phyloP scores from a whole-genome alignment of 208 protist genomes.

The Perkinsela sp. region DNA sequence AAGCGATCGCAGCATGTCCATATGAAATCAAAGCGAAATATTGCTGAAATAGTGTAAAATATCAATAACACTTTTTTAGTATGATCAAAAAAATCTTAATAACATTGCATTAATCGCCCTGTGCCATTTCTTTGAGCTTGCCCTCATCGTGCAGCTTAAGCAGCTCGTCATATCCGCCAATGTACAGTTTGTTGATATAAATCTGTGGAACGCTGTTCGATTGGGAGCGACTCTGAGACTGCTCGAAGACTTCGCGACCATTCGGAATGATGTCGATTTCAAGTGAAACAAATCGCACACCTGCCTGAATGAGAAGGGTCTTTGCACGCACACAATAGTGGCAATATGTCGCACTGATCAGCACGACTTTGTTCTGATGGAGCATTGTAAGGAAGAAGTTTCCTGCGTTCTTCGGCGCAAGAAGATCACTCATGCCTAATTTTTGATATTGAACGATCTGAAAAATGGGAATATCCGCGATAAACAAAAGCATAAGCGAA shows the following conservation, averaged over 20 bases:
- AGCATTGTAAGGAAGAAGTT: constrained; percentile 50
- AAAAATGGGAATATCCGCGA: background rate
- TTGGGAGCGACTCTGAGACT: constrained; percentile 24
- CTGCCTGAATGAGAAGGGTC: constrained; percentile 38
- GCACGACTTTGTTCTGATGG: constrained; percentile 28
- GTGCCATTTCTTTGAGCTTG: no score
- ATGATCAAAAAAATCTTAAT: no score
- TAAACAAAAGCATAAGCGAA: background rate
- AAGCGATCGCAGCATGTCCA: background rate
- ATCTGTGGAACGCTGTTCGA: constrained; percentile 50
- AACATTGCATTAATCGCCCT: no score
- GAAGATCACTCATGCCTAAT: background rate
- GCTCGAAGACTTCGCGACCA: constrained; percentile 34
- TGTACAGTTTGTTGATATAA: constrained; percentile 35
- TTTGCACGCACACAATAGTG: constrained; percentile 44
- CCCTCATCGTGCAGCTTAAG: constrained; percentile 23
- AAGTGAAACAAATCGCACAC: constrained; percentile 41
- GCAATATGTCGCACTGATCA: constrained; percentile 62
- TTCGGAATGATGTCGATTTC: constrained; percentile 61
- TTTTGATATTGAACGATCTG: background rate
- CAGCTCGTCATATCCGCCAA: constrained; percentile 54
- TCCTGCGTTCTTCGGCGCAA: constrained; percentile 22
- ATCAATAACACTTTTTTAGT: no score
- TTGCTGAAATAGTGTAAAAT: no score
- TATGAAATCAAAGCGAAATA: no score